Percentiles rank a stretch among this genome's conserved stretches.
Conservation (phyloP, 768 basidiomycete species). For the Rhodotorula diobovata region DNA sequence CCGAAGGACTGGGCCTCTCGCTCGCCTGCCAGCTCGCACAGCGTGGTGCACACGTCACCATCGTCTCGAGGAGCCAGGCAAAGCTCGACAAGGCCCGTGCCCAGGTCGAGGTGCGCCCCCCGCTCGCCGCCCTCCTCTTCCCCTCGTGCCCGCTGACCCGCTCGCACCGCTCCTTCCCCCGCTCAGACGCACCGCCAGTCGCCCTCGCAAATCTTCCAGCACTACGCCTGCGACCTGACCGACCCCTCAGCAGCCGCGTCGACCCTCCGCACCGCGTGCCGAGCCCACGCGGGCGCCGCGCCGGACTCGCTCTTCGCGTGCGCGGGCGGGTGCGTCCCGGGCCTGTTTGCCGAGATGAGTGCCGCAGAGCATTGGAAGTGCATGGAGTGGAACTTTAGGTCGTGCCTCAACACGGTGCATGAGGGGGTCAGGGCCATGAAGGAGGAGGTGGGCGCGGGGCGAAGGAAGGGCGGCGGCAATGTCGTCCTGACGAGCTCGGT, state of each 20-base stretch:
- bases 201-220: conserved; percentile 60
- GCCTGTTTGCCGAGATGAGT: conserved; percentile 67
- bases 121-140: background rate
- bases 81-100: conserved; percentile 61
- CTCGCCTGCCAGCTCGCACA: conserved; percentile 63
- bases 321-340: conserved; percentile 64
- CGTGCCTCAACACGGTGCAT: conserved; percentile 59
- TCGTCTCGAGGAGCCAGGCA: conserved; percentile 70
- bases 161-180: background rate
- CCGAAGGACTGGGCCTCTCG: conserved; percentile 70
- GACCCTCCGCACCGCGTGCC: conserved; percentile 62
- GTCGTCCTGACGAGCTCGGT: conserved; percentile 66
- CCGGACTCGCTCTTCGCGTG: conserved; percentile 77
- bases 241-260: conserved; percentile 55
- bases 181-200: conserved; percentile 55
- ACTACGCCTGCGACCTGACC: conserved; percentile 64
- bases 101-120: conserved; percentile 60
- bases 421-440: conserved; percentile 65
- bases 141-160: background rate
- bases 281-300: conserved; percentile 53
- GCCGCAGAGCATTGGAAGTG: conserved; percentile 59
- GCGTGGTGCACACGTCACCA: conserved; percentile 74
- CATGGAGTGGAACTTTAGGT: conserved; percentile 60
- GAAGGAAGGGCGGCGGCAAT: conserved; percentile 63
- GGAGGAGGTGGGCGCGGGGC: conserved; percentile 37